A percentile compares a stretch with the other conserved stretches of the same genome.
These are phyloP conservation scores for Geopyxis carbonaria DNA, from an alignment of 495 filamentous ascomycete species.

Conservation along the genomic window DNA sequence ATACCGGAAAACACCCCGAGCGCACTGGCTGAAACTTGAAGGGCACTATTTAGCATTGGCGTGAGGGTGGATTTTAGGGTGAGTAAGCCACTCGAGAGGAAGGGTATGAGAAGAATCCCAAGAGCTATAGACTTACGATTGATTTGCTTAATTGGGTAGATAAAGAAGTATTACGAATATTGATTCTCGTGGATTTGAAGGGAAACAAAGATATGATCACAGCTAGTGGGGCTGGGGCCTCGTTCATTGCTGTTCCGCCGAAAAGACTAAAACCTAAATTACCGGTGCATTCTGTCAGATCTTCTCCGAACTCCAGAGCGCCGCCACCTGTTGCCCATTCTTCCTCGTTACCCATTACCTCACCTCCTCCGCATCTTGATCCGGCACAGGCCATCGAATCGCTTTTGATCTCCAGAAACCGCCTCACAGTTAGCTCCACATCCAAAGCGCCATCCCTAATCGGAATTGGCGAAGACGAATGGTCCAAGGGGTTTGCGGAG, in stretches of 20 bases:
- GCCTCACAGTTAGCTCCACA: not conserved
- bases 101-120: no score
- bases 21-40: no score
- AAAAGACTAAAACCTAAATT: conserved; percentile 22
- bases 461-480: conserved; percentile 7
- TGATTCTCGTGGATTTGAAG: no score
- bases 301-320: not conserved
- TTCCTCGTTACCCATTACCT: not conserved
- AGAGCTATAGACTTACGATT: no score
- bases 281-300: conserved; percentile 10
- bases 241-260: conserved; percentile 20
- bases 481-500: conserved; percentile 3
- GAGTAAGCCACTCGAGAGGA: no score
- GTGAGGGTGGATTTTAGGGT: no score
- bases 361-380: conserved; percentile 1
- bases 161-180: no score
- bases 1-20: no score
- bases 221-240: conserved; percentile 21
- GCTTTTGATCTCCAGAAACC: conserved; percentile 16
- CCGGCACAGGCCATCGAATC: conserved; percentile 12
- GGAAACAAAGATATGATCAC: no score
- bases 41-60: no score
- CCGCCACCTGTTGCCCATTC: not conserved
- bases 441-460: not conserved
- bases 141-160: no score